These are phyloP conservation scores for Citrus australasica DNA, from an alignment of 345 rosid genomes.

Conservation along the genomic window DNA sequence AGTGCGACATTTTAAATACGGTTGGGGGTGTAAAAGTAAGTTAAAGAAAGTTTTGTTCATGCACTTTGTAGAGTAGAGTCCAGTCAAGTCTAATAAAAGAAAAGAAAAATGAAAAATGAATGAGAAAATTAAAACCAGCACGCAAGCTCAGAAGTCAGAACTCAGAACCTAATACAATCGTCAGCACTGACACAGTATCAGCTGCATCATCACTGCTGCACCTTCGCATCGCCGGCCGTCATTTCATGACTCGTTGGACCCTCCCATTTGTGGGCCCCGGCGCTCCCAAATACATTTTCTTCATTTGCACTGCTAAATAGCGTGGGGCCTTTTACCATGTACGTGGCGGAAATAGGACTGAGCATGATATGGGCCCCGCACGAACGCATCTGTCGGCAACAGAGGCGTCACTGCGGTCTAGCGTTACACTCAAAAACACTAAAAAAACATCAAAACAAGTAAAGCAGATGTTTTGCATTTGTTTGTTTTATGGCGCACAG, in stretches of 20 bases:
- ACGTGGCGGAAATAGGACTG: background rate
- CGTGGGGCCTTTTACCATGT: background rate
- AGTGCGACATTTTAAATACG: no score
- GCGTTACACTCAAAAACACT: background rate
- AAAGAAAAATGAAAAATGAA: background rate
- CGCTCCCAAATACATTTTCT: no score
- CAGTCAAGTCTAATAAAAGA: background rate
- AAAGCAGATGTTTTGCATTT: background rate
- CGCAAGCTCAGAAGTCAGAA: conserved; percentile 8
- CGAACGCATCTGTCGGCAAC: conserved; percentile 33
- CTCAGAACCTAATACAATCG: conserved; percentile 14
- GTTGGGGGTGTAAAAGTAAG: background rate
- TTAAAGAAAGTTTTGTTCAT: background rate
- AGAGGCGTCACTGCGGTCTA: conserved; percentile 29
- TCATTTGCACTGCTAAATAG: background rate
- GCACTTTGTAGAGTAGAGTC: no score
- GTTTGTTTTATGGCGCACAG: conserved; percentile 5
- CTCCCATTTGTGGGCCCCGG: background rate
- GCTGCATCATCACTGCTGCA: conserved; percentile 2
- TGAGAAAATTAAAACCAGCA: background rate
- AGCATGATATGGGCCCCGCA: background rate
- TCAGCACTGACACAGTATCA: conserved; percentile 18
- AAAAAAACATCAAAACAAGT: background rate
- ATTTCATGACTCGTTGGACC: conserved; percentile 26
- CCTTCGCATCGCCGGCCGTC: conserved; percentile 22